These are phyloP conservation scores for Fusarium albosuccineum DNA, from an alignment of 2,329 filamentous ascomycete species.

Conservation along the genomic window DNA sequence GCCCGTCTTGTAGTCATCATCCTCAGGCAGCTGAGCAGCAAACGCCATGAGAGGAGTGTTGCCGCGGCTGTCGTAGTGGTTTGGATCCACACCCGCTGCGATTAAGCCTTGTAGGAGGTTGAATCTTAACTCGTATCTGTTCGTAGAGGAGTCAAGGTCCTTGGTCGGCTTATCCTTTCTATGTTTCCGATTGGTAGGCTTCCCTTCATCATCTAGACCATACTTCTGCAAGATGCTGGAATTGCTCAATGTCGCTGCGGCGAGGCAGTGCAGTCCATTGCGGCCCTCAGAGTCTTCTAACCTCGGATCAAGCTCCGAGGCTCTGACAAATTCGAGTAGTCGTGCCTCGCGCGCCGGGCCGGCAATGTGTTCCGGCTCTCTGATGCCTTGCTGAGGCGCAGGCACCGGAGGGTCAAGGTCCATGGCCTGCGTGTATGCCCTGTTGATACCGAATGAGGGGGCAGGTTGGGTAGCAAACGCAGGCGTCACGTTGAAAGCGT, in stretches of 20 bases:
- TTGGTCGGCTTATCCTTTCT: slow-evolving; percentile 27
- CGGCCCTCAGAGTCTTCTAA: slow-evolving; percentile 58
- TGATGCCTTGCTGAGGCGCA: slow-evolving; percentile 6
- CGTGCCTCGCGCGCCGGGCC: slow-evolving; percentile 34
- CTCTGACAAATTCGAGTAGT: slow-evolving; percentile 40
- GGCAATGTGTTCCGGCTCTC: slow-evolving; percentile 12
- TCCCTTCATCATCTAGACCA: slow-evolving; percentile 24
- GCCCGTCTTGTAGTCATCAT: slow-evolving; percentile 63
- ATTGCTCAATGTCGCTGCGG: slow-evolving; percentile 62
- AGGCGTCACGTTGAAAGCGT: slow-evolving; percentile 61
- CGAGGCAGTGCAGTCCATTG: slow-evolving; percentile 71
- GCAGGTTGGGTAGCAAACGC: slow-evolving; percentile 6
- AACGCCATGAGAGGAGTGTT: slow-evolving; percentile 70
- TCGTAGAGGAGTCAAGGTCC: slow-evolving; percentile 51
- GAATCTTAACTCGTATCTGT: slow-evolving; percentile 48
- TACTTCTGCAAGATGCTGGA: slow-evolving; percentile 54
- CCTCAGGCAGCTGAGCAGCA: slow-evolving; percentile 62
- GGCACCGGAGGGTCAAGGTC: slow-evolving; percentile 42
- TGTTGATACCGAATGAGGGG: slow-evolving; percentile 15
- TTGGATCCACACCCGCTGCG: slow-evolving; percentile 58
- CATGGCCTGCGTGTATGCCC: slow-evolving; percentile 28
- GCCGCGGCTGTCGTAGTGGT: slow-evolving; percentile 66
- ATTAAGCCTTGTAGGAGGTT: slow-evolving; percentile 50
- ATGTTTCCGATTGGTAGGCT: slow-evolving; percentile 23
- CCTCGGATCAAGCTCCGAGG: slow-evolving; percentile 31